Percentiles rank a stretch among this genome's conserved stretches.
phyloP scores from a whole-genome alignment of 441 rosid genomes.

The Gossypium lobatum region DNA sequence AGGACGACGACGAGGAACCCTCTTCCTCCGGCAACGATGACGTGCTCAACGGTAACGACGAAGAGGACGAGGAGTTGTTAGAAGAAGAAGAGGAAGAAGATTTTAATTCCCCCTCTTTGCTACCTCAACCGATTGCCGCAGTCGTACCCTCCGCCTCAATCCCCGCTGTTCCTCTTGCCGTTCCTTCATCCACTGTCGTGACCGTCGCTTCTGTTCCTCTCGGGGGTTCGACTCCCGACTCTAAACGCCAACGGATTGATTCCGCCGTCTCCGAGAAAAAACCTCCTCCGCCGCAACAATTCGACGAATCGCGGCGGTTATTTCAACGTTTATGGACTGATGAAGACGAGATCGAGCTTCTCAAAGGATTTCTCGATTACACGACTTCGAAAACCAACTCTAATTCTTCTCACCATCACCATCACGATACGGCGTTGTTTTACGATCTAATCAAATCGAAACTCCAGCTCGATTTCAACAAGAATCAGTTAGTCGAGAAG shows the following conservation, averaged over 20 bases:
- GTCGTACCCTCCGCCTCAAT: constrained; percentile 29
- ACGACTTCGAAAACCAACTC: constrained; percentile 47
- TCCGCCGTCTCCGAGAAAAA: constrained; percentile 29
- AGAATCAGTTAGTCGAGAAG: constrained; percentile 95
- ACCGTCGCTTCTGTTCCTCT: constrained; percentile 42
- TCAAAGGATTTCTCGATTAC: constrained; percentile 85
- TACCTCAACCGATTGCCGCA: constrained; percentile 13
- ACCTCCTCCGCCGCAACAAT: constrained; percentile 29
- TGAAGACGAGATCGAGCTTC: constrained; percentile 97
- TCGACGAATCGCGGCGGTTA: constrained; percentile 70
- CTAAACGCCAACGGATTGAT: constrained; percentile 44
- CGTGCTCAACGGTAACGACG: constrained; percentile 27
- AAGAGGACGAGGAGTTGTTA: constrained; percentile 28
- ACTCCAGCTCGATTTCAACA: constrained; percentile 91
- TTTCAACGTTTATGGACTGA: constrained; percentile 98
- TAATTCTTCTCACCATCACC: constrained; percentile 38
- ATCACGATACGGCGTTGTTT: constrained; percentile 82
- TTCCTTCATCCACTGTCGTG: constrained; percentile 37
- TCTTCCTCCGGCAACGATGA: constrained; percentile 41
- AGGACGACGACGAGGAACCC: constrained; percentile 31
- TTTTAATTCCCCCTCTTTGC: constrained; percentile 35
- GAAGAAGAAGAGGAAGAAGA: constrained; percentile 46
- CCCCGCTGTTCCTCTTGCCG: constrained; percentile 24
- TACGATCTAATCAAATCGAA: constrained; percentile 91
- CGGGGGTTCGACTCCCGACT: constrained; percentile 26